phyloP scores from a whole-genome alignment of 805 yeast species.

The Cyberlindnera maritima region DNA sequence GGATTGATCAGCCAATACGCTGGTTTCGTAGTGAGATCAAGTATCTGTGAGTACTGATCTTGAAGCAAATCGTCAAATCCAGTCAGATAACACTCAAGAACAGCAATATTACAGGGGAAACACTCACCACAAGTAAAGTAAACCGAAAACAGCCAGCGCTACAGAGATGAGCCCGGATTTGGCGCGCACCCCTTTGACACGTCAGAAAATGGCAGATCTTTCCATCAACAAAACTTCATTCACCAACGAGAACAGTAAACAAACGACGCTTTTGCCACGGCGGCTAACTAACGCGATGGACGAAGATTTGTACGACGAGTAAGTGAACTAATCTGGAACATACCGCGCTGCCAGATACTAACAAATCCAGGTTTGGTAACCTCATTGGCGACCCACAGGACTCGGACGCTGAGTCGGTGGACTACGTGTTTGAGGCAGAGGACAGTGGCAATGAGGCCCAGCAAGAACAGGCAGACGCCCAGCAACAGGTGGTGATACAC shows the following conservation, averaged over 20 bases:
- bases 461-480: conserved; percentile 8
- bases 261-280: not conserved
- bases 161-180: not conserved
- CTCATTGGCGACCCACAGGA: conserved; percentile 50
- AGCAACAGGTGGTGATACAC: conserved; percentile 31
- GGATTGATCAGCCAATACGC: too few species aligned
- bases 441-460: conserved; percentile 29
- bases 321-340: conserved; percentile 15
- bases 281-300: conserved; percentile 37
- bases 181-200: not conserved
- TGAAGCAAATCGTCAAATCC: too few species aligned
- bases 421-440: conserved; percentile 16
- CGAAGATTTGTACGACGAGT: conserved; percentile 76
- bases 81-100: too few species aligned
- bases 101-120: too few species aligned
- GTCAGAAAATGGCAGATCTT: not conserved
- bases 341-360: not conserved
- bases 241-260: not conserved
- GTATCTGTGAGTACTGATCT: too few species aligned
- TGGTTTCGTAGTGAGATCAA: too few species aligned
- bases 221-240: conserved; percentile 3
- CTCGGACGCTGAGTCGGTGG: conserved; percentile 42
- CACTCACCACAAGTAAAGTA: too few species aligned
- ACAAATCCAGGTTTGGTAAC: conserved; percentile 52
- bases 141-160: too few species aligned